These are phyloP conservation scores for Eimeria acervulina DNA, from an alignment of 169 alveolate genomes.

Conservation along the genomic window DNA sequence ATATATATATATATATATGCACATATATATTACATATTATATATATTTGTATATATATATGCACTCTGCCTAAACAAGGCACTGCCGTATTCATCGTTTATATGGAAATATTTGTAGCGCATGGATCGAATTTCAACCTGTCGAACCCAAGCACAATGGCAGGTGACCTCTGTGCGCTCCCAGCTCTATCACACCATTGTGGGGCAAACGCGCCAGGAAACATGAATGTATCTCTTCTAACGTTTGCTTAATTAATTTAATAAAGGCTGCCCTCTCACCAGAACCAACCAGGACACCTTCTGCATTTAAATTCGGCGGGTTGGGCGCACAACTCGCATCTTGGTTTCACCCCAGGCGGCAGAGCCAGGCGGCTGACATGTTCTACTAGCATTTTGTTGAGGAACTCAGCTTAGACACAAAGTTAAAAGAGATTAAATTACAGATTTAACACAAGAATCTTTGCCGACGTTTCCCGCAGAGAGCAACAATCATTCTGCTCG, in stretches of 20 bases:
- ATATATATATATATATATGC: too few relatives aligned
- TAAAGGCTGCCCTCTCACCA: conserved; percentile 33
- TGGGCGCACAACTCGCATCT: conserved; percentile 81
- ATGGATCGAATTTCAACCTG: too few relatives aligned
- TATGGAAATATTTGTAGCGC: not conserved
- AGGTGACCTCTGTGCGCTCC: not conserved
- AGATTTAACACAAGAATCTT: not conserved
- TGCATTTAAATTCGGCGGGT: conserved; percentile 72
- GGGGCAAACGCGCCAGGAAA: not conserved
- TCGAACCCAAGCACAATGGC: not conserved
- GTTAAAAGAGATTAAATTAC: not conserved
- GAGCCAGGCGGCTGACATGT: conserved; percentile 77
- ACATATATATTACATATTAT: not conserved
- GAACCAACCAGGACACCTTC: conserved; percentile 63
- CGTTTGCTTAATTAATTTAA: too few relatives aligned
- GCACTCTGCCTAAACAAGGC: not conserved
- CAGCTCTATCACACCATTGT: not conserved
- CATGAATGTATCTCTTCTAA: not conserved
- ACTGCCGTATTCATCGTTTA: not conserved
- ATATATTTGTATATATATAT: too few relatives aligned
- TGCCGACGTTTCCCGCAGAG: not conserved
- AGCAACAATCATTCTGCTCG: not conserved
- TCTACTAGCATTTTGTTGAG: conserved; percentile 7
- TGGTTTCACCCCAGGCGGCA: conserved; percentile 72
- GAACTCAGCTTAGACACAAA: not conserved